Evolutionary conservation across 1,139 yeast species (phyloP).

Genomic region (Protomyces macrosporus): DNA sequence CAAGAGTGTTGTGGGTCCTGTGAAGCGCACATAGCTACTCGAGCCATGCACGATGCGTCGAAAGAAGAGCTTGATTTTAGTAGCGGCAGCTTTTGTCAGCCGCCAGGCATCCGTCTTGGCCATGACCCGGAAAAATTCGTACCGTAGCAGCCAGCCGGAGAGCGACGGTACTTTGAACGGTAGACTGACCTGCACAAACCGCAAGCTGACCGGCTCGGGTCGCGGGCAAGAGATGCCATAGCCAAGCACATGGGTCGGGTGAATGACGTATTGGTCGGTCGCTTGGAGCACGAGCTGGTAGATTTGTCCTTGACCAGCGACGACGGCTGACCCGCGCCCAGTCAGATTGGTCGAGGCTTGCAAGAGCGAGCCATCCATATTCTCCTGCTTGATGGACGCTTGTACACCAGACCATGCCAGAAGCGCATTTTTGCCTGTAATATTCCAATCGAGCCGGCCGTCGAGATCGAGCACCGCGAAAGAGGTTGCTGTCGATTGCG

Average conservation of each 20-base stretch:
- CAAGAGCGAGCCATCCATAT: conserved; percentile 36
- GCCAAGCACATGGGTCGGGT: conserved; percentile 38
- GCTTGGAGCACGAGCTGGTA: conserved; percentile 37
- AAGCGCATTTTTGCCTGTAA: conserved; percentile 38
- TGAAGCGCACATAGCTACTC: conserved; percentile 29
- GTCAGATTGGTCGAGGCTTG: conserved; percentile 34
- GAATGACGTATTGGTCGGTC: conserved; percentile 39
- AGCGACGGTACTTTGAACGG: conserved; percentile 12
- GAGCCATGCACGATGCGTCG: conserved; percentile 32
- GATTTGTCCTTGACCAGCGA: conserved; percentile 40
- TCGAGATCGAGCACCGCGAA: conserved; percentile 40
- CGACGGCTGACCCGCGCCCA: conserved; percentile 42
- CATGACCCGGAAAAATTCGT: conserved; percentile 25
- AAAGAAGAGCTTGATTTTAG: conserved; percentile 3
- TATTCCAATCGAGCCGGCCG: conserved; percentile 41
- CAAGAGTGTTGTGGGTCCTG: conserved; percentile 33
- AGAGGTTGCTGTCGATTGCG: conserved; percentile 31
- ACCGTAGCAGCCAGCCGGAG: background rate
- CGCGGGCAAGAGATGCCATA: conserved; percentile 35
- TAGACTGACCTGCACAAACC: background rate
- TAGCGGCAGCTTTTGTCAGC: background rate
- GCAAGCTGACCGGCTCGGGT: conserved; percentile 1
- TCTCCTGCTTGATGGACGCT: conserved; percentile 28
- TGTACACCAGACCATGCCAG: conserved; percentile 39
- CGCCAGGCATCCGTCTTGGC: conserved; percentile 24